Base-by-base conservation (phyloP, 2,329 filamentous ascomycete species). In the Dryadomyces sulphureus region DNA sequence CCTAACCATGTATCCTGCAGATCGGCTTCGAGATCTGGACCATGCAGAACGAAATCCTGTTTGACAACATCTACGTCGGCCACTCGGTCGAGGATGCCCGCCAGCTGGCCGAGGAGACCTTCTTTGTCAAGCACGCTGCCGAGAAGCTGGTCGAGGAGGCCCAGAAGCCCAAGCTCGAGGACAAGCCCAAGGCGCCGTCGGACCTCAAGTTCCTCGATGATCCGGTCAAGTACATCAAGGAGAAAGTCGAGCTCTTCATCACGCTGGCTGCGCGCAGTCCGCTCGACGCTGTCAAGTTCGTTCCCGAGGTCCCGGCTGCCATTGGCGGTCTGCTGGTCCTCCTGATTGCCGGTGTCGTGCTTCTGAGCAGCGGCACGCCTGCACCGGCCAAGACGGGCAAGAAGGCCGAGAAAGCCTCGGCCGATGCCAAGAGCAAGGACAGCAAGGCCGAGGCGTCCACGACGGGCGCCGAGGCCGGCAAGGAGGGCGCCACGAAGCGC, bases 1-100 rank as follows among this genome's bases (percentile, higher is more conserved):
- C n/a, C 47, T 43, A 30, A 49, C 42, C 50, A 54, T n/a, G n/a
- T n/a, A 22, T 32, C 27, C 47, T 41, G 19, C 60, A 88, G 84
- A 89, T 96, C 69, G 92, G 92, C 58, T 96, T 96, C 60, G 92
- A 98, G 69, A 90, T 98, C 70, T 98, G 92, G 92, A 96, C 92
- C 59, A 98, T 98, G 92, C 90, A 95, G 70, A 94, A 81, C 65
- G 84, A 95, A 62, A 96, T 98, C 57, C 82, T 95, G 59, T 96
- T 98, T 59, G 87, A 96, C 79, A 98, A 98, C 81, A 93, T 98
- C 74, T 98, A 96, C 78, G 88, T 98, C 63, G 92, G 92, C 53
- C 92, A 98, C 79, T 96, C 90, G 19, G 65, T 92, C 56, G 87
- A 87, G 61, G 92, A 98, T 56, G 92, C 92, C 52, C 79, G 84